Evolutionary conservation across 257 asterid genomes (phyloP), one percentile per base, ranked within the genome.

Genomic region (Perilla frutescens): DNA sequence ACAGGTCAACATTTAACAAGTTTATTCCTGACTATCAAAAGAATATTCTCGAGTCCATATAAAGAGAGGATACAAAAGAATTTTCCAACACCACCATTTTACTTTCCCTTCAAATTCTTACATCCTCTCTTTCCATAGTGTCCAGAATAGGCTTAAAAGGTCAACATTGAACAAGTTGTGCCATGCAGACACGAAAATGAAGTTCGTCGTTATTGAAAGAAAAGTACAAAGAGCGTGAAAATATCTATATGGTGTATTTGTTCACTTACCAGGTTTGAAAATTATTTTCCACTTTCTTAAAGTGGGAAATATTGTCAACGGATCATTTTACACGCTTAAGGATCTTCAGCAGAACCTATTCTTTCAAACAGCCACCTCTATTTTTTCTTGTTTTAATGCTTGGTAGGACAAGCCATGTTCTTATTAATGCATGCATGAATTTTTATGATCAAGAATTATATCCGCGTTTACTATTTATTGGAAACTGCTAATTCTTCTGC

Each of bases 301-400:
- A 20, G 26, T 53, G 45, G 34, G 60, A 59, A 45, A 49, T 26
- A 54, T 31, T 14, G 57, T 43, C 58, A 31, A 70, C 26, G 31
- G 32, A 31, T 44, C 14, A 37, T 11, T 58, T 51, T 11, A 49
- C 29, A 56, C 56, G 51, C 34, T 53, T 49, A 43, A 45, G 63
- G 53, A 75, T 66, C 32, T 60, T 60, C 34, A 59, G 13, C 40
- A 45, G 37, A 70, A 15, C 44, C 32, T 3, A 44, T 51, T 54
- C 54, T 70, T 45, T 54, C 49, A 62, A 70, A 60, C 57, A 47
- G 37, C 49, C 57, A 40, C 40, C 66, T 56, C 26, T 43, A 37
- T 43, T 55, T 15, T 6, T 45, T 34, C 12, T 56, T 20, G 26
- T 20, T 53, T n/a, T 14, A 58, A 12, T 40, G 43, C 12, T 14